Percentiles rank a stretch among this genome's conserved stretches.
Conservation (phyloP, 2,329 filamentous ascomycete species). For the Nigrospora osmanthi region DNA sequence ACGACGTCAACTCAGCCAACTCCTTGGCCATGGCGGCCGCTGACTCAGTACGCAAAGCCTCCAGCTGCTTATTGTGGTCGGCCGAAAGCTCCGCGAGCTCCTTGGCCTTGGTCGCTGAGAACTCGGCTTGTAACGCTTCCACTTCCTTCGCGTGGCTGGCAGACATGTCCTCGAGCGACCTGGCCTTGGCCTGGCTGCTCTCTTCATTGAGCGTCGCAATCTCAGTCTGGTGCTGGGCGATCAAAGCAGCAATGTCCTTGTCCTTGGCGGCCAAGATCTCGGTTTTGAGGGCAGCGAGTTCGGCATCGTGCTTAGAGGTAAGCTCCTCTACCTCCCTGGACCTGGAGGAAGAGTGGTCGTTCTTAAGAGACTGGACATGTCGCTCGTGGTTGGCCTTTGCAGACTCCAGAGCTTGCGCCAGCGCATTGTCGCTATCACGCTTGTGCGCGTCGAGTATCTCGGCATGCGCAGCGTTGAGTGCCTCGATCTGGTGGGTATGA, state of each 20-base stretch:
- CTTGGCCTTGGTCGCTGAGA: conserved; percentile 9
- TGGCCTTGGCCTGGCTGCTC: conserved; percentile 13
- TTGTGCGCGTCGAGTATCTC: conserved; percentile 22
- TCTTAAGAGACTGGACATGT: conserved; percentile 3
- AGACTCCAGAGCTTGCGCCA: conserved; percentile 6
- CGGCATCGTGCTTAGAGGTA: conserved; percentile 2
- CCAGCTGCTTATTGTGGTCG: conserved; percentile 8
- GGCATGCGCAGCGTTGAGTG: conserved; percentile 14
- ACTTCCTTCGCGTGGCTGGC: not conserved
- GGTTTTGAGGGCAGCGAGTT: conserved; percentile 7
- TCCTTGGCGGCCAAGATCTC: conserved; percentile 5
- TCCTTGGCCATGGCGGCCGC: conserved; percentile 6
- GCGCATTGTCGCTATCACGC: conserved; percentile 11
- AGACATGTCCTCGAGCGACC: conserved; percentile 8
- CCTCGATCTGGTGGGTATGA: conserved; percentile 9
- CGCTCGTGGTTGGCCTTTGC: conserved; percentile 3
- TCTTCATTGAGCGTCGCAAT: conserved; percentile 21
- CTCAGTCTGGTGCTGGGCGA: conserved; percentile 18
- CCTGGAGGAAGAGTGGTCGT: conserved; percentile 4
- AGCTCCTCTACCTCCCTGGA: conserved; percentile 1
- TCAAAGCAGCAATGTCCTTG: conserved; percentile 18
- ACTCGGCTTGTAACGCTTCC: conserved; percentile 11
- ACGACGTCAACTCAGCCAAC: conserved; percentile 6
- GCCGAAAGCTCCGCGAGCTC: conserved; percentile 6
- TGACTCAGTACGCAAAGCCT: conserved; percentile 8